phyloP scores from a whole-genome alignment of 2,329 filamentous ascomycete genomes.

The Sclerotinia spermophila region DNA sequence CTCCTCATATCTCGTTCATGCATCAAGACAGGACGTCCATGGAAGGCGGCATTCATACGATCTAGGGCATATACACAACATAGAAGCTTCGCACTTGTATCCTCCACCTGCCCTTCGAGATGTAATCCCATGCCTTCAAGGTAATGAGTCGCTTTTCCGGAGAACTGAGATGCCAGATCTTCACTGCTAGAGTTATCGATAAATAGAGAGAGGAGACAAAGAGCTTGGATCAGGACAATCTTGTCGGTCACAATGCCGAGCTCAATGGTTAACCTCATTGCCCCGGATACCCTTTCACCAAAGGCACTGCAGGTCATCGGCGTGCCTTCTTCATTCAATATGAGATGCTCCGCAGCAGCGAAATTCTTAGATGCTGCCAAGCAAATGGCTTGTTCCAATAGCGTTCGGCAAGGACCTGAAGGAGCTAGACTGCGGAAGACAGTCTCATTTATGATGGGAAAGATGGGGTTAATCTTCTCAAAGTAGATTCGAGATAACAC shows the following conservation, averaged over 20 bases:
- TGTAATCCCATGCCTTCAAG: slow-evolving; percentile 56
- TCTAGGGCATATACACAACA: slow-evolving; percentile 61
- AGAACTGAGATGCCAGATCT: slow-evolving; percentile 52
- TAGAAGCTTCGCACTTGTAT: slow-evolving; percentile 44
- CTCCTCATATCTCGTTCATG: slow-evolving; percentile 58
- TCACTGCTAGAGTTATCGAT: slow-evolving; percentile 54
- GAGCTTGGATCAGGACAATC: slow-evolving; percentile 52
- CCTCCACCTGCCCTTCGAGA: slow-evolving; percentile 39
- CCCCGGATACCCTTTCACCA: slow-evolving; percentile 26
- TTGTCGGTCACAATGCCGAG: slow-evolving; percentile 52
- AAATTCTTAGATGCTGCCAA: slow-evolving; percentile 52
- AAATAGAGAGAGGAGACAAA: slow-evolving; percentile 55
- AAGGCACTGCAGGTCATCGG: slow-evolving; percentile 27
- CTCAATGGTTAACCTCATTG: slow-evolving; percentile 41
- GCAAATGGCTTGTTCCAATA: slow-evolving; percentile 51
- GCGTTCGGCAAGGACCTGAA: slow-evolving; percentile 40
- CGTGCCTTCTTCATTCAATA: slow-evolving; percentile 19
- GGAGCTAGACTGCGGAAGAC: slow-evolving; percentile 37
- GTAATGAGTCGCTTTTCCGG: slow-evolving; percentile 53
- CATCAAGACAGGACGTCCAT: slow-evolving; percentile 56
- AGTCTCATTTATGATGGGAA: slow-evolving; percentile 33
- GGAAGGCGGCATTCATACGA: slow-evolving; percentile 55
- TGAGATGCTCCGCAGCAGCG: slow-evolving; percentile 43
- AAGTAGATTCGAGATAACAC: slow-evolving; percentile 44
- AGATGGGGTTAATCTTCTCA: slow-evolving; percentile 32